A percentile compares a stretch with the other conserved stretches of the same genome.
Evolutionary conservation across 2,329 filamentous ascomycete species (phyloP).

Genomic region (Diaporthe ampelina): DNA sequence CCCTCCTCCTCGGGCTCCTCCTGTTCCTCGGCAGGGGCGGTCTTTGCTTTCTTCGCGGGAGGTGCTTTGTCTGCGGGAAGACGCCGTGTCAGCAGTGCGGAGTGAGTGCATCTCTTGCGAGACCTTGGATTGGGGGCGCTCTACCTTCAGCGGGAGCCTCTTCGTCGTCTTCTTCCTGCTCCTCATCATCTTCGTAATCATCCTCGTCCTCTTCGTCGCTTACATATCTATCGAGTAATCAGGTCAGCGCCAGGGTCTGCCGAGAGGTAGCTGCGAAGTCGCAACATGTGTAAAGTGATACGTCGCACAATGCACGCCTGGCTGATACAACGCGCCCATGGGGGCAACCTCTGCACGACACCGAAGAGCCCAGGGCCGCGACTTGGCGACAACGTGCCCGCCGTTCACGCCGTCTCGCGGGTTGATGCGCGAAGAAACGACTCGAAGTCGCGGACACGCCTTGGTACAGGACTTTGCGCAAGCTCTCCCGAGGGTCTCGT

Average conservation of each 20-base stretch:
- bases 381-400: background rate
- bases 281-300: background rate
- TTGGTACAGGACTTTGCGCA: constrained; percentile 8
- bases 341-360: background rate
- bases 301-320: background rate
- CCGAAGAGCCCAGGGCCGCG: background rate
- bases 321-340: background rate
- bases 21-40: constrained; percentile 48
- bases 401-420: background rate
- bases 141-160: constrained; percentile 52
- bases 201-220: constrained; percentile 57
- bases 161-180: constrained; percentile 57
- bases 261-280: background rate
- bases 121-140: constrained; percentile 32
- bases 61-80: constrained; percentile 54
- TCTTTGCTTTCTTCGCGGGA: constrained; percentile 68
- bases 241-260: background rate
- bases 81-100: constrained; percentile 1
- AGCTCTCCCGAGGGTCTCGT: background rate
- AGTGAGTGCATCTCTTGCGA: background rate
- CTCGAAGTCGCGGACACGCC: background rate
- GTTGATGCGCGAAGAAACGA: background rate
- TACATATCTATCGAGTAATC: constrained; percentile 29
- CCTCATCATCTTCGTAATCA: constrained; percentile 54
- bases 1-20: constrained; percentile 45